These are phyloP conservation scores for Cryptosporidium sp. DNA, from an alignment of 169 alveolate species.

Conservation along the genomic window DNA sequence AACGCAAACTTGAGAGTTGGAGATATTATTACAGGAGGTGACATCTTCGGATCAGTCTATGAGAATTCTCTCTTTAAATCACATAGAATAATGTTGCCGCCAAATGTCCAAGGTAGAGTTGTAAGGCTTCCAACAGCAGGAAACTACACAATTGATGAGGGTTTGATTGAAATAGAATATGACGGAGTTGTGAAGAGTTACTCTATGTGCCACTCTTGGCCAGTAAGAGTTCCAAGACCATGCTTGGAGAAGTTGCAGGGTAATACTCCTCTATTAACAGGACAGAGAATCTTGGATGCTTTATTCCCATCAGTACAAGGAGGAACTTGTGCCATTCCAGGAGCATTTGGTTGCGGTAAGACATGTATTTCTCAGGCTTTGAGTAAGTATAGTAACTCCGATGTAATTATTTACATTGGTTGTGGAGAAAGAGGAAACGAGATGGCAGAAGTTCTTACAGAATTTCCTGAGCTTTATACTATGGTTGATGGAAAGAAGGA, in stretches of 20 bases:
- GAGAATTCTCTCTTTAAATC: conserved; percentile 95
- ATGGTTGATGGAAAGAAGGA: conserved; percentile 90
- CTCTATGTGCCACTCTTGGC: conserved; percentile 97
- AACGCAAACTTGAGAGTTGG: conserved; percentile 89
- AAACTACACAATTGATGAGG: conserved; percentile 90
- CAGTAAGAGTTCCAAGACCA: conserved; percentile 98
- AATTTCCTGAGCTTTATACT: conserved; percentile 98
- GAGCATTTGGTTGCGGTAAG: conserved; percentile 99
- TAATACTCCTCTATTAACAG: conserved; percentile 95
- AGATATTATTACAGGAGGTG: conserved; percentile 97
- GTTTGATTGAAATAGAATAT: conserved; percentile 87
- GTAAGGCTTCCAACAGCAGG: conserved; percentile 95
- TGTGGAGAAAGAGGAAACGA: conserved; percentile 99
- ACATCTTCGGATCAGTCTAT: conserved; percentile 93
- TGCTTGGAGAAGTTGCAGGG: conserved; percentile 95
- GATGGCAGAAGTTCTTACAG: conserved; percentile 99
- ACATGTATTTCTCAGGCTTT: conserved; percentile 98
- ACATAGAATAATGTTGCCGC: conserved; percentile 96
- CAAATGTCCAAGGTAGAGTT: conserved; percentile 95
- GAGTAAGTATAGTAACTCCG: conserved; percentile 96
- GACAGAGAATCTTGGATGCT: conserved; percentile 97
- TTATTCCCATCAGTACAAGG: conserved; percentile 98
- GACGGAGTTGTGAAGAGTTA: conserved; percentile 90
- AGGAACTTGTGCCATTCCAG: conserved; percentile 99
- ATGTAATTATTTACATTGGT: conserved; percentile 97